Evolutionary conservation across 2,329 filamentous ascomycete species (phyloP).

Genomic region (Botrytis galanthina): DNA sequence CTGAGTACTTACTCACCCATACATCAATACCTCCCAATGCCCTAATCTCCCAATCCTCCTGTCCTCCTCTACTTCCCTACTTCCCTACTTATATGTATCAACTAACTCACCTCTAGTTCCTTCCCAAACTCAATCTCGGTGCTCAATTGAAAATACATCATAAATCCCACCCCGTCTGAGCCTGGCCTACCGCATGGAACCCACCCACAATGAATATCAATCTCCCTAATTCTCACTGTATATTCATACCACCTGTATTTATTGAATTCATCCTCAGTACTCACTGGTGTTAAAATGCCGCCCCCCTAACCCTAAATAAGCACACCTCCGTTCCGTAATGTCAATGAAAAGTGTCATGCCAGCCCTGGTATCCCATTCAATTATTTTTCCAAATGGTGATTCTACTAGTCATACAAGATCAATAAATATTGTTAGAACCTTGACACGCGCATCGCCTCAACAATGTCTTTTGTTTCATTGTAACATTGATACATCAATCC

Average conservation of each 20-base stretch:
- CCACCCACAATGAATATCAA: fast-evolving
- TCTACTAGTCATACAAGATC: too few species aligned
- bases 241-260: not conserved
- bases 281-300: fast-evolving
- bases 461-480: too few species aligned
- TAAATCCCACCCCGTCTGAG: not conserved
- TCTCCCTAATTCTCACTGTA: not conserved
- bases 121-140: not conserved
- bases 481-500: not conserved
- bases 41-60: not conserved
- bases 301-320: not conserved
- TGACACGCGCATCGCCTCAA: too few species aligned
- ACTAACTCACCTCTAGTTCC: not conserved
- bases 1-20: not conserved
- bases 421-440: too few species aligned
- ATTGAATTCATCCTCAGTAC: fast-evolving
- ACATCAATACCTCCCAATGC: too few species aligned
- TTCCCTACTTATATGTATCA: not conserved
- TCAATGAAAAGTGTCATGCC: fast-evolving
- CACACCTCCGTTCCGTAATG: not conserved
- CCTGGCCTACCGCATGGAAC: fast-evolving
- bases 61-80: too few species aligned
- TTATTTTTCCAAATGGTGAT: too few species aligned
- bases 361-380: not conserved
- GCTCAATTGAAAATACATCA: not conserved